phyloP scores from a whole-genome alignment of 345 rosid genomes.

The Physaria fendleri region DNA sequence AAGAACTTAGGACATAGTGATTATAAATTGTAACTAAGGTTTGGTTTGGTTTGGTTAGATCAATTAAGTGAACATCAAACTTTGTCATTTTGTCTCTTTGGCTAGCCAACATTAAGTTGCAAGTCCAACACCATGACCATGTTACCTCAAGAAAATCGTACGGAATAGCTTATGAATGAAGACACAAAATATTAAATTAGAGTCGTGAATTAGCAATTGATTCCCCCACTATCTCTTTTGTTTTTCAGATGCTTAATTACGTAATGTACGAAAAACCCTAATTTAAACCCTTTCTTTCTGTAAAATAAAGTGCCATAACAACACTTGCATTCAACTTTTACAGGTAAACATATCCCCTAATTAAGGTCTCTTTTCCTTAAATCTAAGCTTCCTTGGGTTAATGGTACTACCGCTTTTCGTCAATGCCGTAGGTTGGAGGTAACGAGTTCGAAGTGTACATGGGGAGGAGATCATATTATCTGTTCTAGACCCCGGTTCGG shows the following conservation, averaged over 20 bases:
- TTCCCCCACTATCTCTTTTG: slow-evolving; percentile 30
- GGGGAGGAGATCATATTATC: too few species aligned
- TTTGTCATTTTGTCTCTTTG: slow-evolving; percentile 18
- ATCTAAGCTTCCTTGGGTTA: too few species aligned
- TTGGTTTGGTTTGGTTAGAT: slow-evolving; percentile 2
- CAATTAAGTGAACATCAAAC: slow-evolving; percentile 19
- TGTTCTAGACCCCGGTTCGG: too few species aligned
- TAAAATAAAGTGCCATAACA: slow-evolving; percentile 24
- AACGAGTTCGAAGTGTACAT: too few species aligned
- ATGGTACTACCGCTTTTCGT: too few species aligned
- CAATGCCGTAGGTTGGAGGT: too few species aligned
- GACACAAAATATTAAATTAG: slow-evolving; percentile 15
- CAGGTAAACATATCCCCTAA: slow-evolving; percentile 16
- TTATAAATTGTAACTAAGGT: slow-evolving; percentile 27
- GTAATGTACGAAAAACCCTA: slow-evolving; percentile 15
- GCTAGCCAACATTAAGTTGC: slow-evolving; percentile 34
- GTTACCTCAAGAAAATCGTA: slow-evolving; percentile 28
- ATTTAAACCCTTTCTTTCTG: slow-evolving; percentile 11
- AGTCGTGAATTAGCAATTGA: slow-evolving; percentile 30
- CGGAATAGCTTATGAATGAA: slow-evolving; percentile 30
- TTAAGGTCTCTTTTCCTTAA: slow-evolving; percentile 23
- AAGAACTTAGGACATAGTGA: slow-evolving; percentile 1
- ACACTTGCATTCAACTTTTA: slow-evolving; percentile 28
- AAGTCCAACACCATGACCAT: slow-evolving; percentile 29
- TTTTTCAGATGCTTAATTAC: slow-evolving; percentile 27